Evolutionary conservation across 1,139 yeast genomes (phyloP).

Genomic region (Kazachstania sp.): DNA sequence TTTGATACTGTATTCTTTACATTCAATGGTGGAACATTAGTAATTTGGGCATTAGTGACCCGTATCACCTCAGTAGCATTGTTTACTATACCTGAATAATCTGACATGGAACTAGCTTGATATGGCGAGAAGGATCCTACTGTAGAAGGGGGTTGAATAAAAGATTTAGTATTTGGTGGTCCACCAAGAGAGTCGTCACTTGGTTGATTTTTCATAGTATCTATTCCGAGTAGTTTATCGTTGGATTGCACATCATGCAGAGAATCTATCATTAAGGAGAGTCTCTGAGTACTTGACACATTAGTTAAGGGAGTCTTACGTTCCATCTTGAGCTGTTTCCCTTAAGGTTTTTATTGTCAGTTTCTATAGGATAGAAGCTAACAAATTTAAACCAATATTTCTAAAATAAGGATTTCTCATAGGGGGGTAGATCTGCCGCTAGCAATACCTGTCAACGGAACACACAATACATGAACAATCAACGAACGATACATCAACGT

Average conservation of each 20-base stretch:
- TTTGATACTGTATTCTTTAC: neutral
- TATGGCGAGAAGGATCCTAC: constrained; percentile 16
- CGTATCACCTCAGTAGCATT: constrained; percentile 37
- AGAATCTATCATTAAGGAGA: constrained; percentile 27
- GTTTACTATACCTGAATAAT: constrained; percentile 40
- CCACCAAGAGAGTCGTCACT: neutral
- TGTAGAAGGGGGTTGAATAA: constrained; percentile 3
- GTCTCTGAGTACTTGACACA: constrained; percentile 19
- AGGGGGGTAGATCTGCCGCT: too few species aligned
- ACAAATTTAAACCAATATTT: neutral
- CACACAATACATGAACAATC: too few species aligned
- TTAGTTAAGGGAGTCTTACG: constrained; percentile 1
- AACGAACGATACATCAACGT: too few species aligned
- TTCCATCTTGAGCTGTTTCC: neutral
- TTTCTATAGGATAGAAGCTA: neutral
- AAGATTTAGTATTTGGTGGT: neutral
- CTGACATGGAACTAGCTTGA: constrained; percentile 37
- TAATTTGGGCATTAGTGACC: constrained; percentile 22
- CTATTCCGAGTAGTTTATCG: constrained; percentile 6
- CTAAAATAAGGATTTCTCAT: too few species aligned
- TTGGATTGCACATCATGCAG: constrained; percentile 14
- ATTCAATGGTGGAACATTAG: neutral
- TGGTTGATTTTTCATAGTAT: constrained; percentile 1
- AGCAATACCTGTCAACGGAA: too few species aligned
- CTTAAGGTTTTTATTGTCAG: neutral